Percentiles rank a stretch among this genome's conserved stretches.
These are phyloP conservation scores for Tolypocladium album DNA, from an alignment of 2,329 filamentous ascomycete species.

Conservation along the genomic window DNA sequence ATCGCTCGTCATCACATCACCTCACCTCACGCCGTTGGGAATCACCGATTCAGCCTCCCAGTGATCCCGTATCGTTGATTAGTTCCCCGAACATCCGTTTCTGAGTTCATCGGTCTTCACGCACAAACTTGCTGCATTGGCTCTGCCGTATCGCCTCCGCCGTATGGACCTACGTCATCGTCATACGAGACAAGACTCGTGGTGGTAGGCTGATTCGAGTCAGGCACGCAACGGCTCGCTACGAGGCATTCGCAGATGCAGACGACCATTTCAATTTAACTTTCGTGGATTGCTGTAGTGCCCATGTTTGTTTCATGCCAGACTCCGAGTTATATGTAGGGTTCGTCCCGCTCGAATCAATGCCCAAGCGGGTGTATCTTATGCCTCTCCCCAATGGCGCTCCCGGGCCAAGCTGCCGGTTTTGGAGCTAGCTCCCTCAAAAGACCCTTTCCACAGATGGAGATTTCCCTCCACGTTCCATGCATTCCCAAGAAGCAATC, in stretches of 20 bases:
- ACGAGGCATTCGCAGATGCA: not conserved
- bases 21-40: not conserved
- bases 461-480: not conserved
- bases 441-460: not conserved
- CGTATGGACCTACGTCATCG: not conserved
- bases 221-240: not conserved
- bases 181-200: not conserved
- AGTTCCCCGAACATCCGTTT: too few relatives aligned
- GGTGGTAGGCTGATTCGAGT: not conserved
- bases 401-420: not conserved
- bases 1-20: not conserved
- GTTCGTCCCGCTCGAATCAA: not conserved
- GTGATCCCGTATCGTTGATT: not conserved
- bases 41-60: not conserved
- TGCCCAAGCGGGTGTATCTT: not conserved
- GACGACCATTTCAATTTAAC: not conserved
- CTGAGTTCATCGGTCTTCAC: too few relatives aligned
- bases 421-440: not conserved
- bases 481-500: not conserved
- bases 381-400: not conserved
- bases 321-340: constrained; percentile 6
- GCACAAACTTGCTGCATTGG: not conserved
- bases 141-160: not conserved
- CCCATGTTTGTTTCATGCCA: constrained; percentile 7
- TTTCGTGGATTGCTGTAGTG: not conserved